Conservation (phyloP, 169 alveolate genomes). For the Plasmodium ovale region DNA sequence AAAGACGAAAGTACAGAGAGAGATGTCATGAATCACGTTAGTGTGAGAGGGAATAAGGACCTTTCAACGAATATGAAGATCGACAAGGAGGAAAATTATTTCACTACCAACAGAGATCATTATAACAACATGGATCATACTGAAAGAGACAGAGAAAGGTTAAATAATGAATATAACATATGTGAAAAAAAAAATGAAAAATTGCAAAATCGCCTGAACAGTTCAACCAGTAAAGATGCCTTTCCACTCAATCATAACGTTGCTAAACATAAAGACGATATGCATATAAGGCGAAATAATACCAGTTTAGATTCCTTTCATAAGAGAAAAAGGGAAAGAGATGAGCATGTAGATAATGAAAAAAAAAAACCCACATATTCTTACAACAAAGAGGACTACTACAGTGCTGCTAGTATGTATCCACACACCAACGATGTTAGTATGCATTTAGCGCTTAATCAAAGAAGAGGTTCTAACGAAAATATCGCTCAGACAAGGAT, state of each 20-base stretch:
- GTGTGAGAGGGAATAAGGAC: too few species aligned
- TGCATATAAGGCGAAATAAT: conserved; percentile 6
- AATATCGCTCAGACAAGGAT: not conserved
- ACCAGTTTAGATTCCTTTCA: conserved; percentile 16
- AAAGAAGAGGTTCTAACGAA: not conserved
- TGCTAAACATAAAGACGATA: too few species aligned
- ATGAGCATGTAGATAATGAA: conserved; percentile 4
- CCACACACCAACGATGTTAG: not conserved
- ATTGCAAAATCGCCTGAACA: too few species aligned
- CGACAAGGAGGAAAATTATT: not conserved
- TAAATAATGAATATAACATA: not conserved
- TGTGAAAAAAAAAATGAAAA: not conserved
- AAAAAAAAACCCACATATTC: not conserved
- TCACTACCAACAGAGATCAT: not conserved
- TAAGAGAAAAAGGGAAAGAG: conserved; percentile 43
- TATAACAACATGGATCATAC: not conserved
- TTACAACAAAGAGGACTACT: not conserved
- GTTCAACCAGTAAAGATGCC: too few species aligned
- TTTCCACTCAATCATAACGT: too few species aligned
- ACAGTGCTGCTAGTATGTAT: not conserved
- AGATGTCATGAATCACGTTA: too few species aligned
- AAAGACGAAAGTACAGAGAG: not conserved
- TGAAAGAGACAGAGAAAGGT: not conserved
- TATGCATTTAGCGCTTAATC: not conserved
- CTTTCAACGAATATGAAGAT: too few species aligned